A percentile compares a stretch with the other conserved stretches of the same genome.
phyloP scores from a whole-genome alignment of 2,329 filamentous ascomycete species.

The Metarhizium guizhouense region DNA sequence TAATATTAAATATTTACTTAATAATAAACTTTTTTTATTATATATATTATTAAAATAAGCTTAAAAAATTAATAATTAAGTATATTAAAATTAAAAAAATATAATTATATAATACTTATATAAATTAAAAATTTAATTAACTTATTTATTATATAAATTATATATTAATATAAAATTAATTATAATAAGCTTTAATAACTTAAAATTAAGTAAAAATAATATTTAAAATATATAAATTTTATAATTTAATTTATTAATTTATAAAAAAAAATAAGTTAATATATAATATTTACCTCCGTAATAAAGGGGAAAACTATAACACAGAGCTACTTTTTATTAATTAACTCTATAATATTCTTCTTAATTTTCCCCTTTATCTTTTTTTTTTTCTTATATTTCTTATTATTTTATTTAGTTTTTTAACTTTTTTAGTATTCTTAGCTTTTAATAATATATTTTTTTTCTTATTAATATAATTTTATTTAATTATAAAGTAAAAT shows the following conservation, averaged over 20 bases:
- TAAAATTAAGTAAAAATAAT: neutral
- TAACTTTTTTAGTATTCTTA: too few species aligned
- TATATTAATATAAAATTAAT: constrained; percentile 1
- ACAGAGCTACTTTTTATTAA: too few species aligned
- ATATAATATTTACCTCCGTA: too few species aligned
- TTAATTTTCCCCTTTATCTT: too few species aligned
- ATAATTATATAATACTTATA: constrained; percentile 1
- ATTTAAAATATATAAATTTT: neutral
- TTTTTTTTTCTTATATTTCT: too few species aligned
- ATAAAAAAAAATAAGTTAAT: neutral
- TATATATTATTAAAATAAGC: neutral
- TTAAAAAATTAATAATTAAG: neutral
- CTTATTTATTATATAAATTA: neutral
- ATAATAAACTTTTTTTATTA: neutral
- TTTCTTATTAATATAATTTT: too few species aligned
- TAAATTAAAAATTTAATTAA: neutral
- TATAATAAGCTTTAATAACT: constrained; percentile 1
- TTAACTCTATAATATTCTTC: too few species aligned
- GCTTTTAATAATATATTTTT: too few species aligned
- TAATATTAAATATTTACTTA: neutral
- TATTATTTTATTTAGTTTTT: too few species aligned
- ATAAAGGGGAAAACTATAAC: too few species aligned
- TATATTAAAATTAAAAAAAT: neutral
- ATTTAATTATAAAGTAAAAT: too few species aligned
- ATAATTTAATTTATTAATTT: constrained; percentile 1